Evolutionary conservation across 345 rosid species (phyloP), one percentile per base, ranked within the genome.

Genomic region (Lepidium sativum): DNA sequence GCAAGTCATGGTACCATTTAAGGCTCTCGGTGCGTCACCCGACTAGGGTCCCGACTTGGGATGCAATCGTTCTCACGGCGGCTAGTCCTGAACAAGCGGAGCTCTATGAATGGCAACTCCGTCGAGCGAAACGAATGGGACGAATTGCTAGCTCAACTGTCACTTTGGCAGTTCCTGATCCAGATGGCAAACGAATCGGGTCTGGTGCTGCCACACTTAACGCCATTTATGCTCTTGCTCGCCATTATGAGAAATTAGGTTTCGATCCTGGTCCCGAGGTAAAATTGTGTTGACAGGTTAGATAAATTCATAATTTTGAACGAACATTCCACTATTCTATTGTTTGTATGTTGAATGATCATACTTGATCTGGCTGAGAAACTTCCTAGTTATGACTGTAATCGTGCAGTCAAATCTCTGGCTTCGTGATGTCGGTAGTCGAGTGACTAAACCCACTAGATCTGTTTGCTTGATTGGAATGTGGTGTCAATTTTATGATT

Each of bases 131-230:
- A 68, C 85, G 95, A 1, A 72, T 85, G 71, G 97, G 95, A 49
- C 84, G 99, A 29, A 90, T 94, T 31, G 82, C 97, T 60, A 8
- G 59, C 74, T 82, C 86, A 66, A 94, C 99, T 2, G 82, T 94
- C 70, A 86, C 92, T 43, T 78, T 90, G 20, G 89, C 96, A 5
- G 92, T 90, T 0, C 97, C 99, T 17, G 99, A 94, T 49, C 96
- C 96, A 20, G 69, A 88, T 8, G 97, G 95, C 60, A 87, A 80
- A 27, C 92, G 96, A 84, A 90, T 90, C 70, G 96, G 97, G 10
- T 94, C 99, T 27, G 97, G 99, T 4, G 96, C 97, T 25, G 99
- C 97, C 49, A 94, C 97, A 49, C 92, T 94, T 73, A 84, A 94
- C 50, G 96, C 99, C 69, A 75, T 94, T 59, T 61, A 59, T 47